Evolutionary conservation across 768 basidiomycete species (phyloP), one percentile per base, ranked within the genome.

Genomic region (Strobilomyces echinocephalus): DNA sequence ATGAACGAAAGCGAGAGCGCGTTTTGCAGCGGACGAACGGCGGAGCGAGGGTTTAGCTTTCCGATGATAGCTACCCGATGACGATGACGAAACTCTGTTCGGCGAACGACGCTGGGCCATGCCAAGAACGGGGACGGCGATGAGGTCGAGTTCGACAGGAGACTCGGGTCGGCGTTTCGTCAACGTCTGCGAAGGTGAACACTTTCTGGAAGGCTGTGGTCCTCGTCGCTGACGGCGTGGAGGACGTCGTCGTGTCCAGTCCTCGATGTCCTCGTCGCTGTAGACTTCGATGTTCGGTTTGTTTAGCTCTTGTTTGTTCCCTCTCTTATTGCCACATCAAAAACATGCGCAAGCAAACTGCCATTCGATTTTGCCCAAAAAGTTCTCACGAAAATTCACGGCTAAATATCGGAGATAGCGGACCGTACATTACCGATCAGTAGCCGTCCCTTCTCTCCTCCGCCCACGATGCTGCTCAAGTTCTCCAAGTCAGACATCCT

Each of bases 401-500:
- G 34, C 21, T 12, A 55, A 47, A 30, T 30, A 18, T 44, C 43
- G 28, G 43, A 35, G 41, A 36, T 44, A 18, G 34, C 16, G 33
- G 31, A 15, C 35, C 15, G 35, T 2, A 16, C 14, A 28, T 18
- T 11, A 39, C 43, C 14, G 42, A 45, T 31, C 24, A 26, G 41
- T 46, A n/a, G 16, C 18, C n/a, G 38, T 38, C 11, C 11, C 44
- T 31, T 11, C 30, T 21, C 16, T 20, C 21, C 26, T 36, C 47
- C 8, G 28, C 55, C 58, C 38, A 53, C 52, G 41, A 84, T 82
- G 82, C 65, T 84, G 31, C 74, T 83, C 65, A 82, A 76, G 73
- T 83, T 83, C 64, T 78, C 80, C 39, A 72, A 78, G 31, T 64
- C 76, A 15, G 81, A 84, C 57, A 79, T 84, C 66, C 75, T 84